phyloP scores from a whole-genome alignment of 179 eudicot genomes.

The Sideroxylon spinosum region DNA sequence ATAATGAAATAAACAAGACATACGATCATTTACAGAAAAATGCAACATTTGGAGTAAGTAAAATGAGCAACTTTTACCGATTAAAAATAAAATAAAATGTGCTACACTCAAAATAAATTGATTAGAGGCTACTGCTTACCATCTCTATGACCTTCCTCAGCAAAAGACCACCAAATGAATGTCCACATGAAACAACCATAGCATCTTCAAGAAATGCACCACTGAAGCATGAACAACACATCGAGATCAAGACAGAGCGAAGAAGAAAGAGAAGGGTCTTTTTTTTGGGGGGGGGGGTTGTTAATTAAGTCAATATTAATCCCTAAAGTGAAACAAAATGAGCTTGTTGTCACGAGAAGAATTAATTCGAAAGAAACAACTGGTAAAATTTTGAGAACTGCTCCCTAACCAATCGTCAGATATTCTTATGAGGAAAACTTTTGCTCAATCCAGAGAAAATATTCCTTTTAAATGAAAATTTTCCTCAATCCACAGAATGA shows the following conservation, averaged over 20 bases:
- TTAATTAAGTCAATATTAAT: neutral
- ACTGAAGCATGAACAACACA: conserved; percentile 37
- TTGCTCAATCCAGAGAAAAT: neutral
- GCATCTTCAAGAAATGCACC: conserved; percentile 95
- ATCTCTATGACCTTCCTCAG: conserved; percentile 68
- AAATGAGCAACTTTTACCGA: neutral
- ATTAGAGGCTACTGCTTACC: conserved; percentile 33
- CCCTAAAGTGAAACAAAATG: neutral
- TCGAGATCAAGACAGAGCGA: no score
- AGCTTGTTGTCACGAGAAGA: neutral
- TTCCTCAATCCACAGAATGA: neutral
- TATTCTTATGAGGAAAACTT: neutral
- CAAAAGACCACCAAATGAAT: conserved; percentile 88
- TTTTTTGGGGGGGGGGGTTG: neutral
- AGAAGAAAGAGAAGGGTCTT: no score
- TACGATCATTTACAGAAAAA: neutral
- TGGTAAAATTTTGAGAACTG: neutral
- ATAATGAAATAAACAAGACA: no score
- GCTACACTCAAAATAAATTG: neutral
- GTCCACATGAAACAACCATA: conserved; percentile 80
- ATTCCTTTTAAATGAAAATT: neutral
- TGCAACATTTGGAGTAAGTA: neutral
- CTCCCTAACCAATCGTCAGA: neutral
- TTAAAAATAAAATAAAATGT: neutral
- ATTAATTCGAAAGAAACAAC: neutral